Conservation (phyloP, 345 rosid species). For the Hevea brasiliensis region DNA sequence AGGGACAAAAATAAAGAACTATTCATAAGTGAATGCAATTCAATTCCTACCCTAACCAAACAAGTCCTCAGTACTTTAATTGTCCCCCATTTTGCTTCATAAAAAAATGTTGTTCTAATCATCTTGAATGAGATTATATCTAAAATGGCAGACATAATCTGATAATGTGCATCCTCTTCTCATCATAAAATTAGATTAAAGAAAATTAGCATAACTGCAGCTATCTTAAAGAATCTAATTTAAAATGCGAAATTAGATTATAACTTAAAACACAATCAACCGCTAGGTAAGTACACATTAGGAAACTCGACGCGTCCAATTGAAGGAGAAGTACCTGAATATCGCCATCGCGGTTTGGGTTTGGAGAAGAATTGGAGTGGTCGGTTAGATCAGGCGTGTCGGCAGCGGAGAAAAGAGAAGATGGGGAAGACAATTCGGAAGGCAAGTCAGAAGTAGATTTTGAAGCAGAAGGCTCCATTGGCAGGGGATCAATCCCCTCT, state of each 20-base stretch:
- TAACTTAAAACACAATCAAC: neutral
- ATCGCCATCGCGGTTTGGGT: constrained; percentile 48
- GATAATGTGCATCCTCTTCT: neutral
- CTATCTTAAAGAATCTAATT: neutral
- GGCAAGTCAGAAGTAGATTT: constrained; percentile 35
- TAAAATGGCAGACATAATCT: too few species aligned
- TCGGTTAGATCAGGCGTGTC: constrained; percentile 58
- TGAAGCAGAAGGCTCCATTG: constrained; percentile 41
- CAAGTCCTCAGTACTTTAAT: too few species aligned
- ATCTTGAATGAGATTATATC: too few species aligned
- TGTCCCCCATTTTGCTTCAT: too few species aligned
- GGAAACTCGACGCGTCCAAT: neutral
- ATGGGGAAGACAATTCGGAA: constrained; percentile 39
- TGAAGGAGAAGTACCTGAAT: constrained; percentile 42
- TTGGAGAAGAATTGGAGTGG: constrained; percentile 46
- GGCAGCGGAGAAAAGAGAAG: constrained; percentile 32
- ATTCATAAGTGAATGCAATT: too few species aligned
- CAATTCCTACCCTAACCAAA: too few species aligned
- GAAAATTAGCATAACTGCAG: neutral
- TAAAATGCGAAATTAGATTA: neutral
- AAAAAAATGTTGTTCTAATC: too few species aligned
- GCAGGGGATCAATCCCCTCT: constrained; percentile 33
- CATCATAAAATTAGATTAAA: neutral
- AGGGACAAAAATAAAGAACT: too few species aligned
- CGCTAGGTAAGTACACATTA: neutral